Evolutionary conservation across 805 yeast genomes (phyloP), one percentile per base, ranked within the genome.

Genomic region (Saturnispora diversa): DNA sequence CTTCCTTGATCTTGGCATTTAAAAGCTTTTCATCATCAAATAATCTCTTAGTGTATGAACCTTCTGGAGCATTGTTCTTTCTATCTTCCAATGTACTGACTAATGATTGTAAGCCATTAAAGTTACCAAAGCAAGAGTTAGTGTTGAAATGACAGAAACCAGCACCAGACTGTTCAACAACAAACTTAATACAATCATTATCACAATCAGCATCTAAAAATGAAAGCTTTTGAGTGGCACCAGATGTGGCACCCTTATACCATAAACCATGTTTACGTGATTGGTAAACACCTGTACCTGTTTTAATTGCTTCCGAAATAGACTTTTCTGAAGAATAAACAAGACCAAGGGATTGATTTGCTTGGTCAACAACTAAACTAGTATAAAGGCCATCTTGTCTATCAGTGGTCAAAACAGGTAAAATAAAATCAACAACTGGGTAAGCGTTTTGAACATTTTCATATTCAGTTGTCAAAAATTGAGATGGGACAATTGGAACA

Each of bases 221-320:
- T 19, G 82, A 50, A 35, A 92, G 69, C 50, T 70, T 69, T 64
- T 92, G 98, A 1, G 94, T 84, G 39, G 95, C 94, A 16, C 98
- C 98, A n/a, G 95, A 83, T 2, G 96, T 84, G 42, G 82, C 81
- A 23, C 98, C 98, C 61, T 92, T 92, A 60, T 80, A 83, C 98
- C 98, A 92, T 44, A 92, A 70, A 32, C 94, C 97, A 46, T 85
- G 78, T 54, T 82, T 79, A 53, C 98, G 80, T 7, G 96, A 85
- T 61, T 83, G 96, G 63, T 92, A 92, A 2, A 92, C 95, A 43
- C 98, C 98, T 8, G 84, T 77, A 37, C 75, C 72, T 17, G 84
- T 80, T 45, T 75, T 75, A 50, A 92, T 74, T 10, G 97, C 92
- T 52, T 83, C 88, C 32, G 72, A 63, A 53, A 92, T 77, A 25